Evolutionary conservation across 805 yeast genomes (phyloP).

Genomic region (Pichia rugopelliculosa): DNA sequence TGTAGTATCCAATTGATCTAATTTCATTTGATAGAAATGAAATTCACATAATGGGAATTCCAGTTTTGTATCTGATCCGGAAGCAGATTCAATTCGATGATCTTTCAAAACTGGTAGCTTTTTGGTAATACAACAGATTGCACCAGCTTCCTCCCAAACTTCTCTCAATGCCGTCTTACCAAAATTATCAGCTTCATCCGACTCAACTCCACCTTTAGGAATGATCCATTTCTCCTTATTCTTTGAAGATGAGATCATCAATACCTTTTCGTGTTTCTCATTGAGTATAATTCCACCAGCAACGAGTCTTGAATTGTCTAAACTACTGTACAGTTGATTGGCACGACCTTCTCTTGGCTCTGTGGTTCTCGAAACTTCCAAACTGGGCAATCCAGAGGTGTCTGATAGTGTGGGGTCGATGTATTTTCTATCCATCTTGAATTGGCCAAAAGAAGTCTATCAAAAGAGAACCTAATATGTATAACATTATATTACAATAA

Average conservation of each 20-base stretch:
- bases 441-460: too few species aligned
- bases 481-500: too few species aligned
- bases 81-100: constrained; percentile 12
- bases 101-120: constrained; percentile 66
- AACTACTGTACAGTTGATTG: constrained; percentile 49
- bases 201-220: constrained; percentile 94
- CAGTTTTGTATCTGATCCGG: neutral
- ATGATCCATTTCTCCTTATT: constrained; percentile 72
- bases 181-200: constrained; percentile 55
- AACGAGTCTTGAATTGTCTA: constrained; percentile 74
- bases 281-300: constrained; percentile 86
- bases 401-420: constrained; percentile 1
- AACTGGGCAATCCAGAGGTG: neutral
- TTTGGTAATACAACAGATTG: constrained; percentile 49
- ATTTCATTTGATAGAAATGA: constrained; percentile 75
- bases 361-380: constrained; percentile 22
- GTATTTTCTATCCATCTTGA: neutral
- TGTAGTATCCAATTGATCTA: constrained; percentile 42
- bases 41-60: constrained; percentile 68
- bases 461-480: too few species aligned
- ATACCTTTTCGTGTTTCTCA: constrained; percentile 47
- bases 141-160: constrained; percentile 98
- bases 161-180: constrained; percentile 65
- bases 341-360: constrained; percentile 49
- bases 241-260: constrained; percentile 72